Percentiles rank a stretch among this genome's conserved stretches.
phyloP scores from a whole-genome alignment of 257 asterid genomes.

The Knoxia roxburghii region DNA sequence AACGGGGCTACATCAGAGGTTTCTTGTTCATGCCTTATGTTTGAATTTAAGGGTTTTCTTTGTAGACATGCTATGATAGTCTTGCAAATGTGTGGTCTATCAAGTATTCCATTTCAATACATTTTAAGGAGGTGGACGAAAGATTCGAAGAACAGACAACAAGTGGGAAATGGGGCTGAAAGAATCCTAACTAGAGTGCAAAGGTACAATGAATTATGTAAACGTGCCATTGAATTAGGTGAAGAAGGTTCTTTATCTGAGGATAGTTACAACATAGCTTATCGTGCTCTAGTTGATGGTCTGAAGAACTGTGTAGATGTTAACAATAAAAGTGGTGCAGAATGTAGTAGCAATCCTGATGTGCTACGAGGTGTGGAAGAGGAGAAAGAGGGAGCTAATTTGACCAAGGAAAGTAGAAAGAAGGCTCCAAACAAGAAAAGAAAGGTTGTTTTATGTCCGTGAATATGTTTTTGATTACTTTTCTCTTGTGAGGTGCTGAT shows the following conservation, averaged over 20 bases:
- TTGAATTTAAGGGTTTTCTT: slow-evolving; percentile 83
- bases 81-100: slow-evolving; percentile 88
- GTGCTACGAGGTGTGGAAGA: slow-evolving; percentile 58
- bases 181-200: slow-evolving; percentile 66
- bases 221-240: slow-evolving; percentile 77
- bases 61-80: slow-evolving; percentile 96
- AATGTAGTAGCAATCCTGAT: slow-evolving; percentile 43
- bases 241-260: slow-evolving; percentile 85
- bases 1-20: slow-evolving; percentile 62
- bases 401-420: slow-evolving; percentile 55
- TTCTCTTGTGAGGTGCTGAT: slow-evolving; percentile 10
- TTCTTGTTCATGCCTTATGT: slow-evolving; percentile 92
- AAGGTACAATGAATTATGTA: slow-evolving; percentile 85
- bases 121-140: slow-evolving; percentile 95
- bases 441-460: slow-evolving; percentile 49
- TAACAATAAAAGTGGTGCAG: slow-evolving; percentile 58
- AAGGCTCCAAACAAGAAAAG: slow-evolving; percentile 65
- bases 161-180: slow-evolving; percentile 51
- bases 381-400: slow-evolving; percentile 43
- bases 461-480: slow-evolving; percentile 8
- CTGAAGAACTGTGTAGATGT: slow-evolving; percentile 73
- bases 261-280: slow-evolving; percentile 67
- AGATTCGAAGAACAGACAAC: slow-evolving; percentile 67
- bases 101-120: slow-evolving; percentile 74
- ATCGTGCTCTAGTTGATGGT: slow-evolving; percentile 74